Conservation (phyloP, 345 rosid species). For the Odontarrhena argentea region DNA sequence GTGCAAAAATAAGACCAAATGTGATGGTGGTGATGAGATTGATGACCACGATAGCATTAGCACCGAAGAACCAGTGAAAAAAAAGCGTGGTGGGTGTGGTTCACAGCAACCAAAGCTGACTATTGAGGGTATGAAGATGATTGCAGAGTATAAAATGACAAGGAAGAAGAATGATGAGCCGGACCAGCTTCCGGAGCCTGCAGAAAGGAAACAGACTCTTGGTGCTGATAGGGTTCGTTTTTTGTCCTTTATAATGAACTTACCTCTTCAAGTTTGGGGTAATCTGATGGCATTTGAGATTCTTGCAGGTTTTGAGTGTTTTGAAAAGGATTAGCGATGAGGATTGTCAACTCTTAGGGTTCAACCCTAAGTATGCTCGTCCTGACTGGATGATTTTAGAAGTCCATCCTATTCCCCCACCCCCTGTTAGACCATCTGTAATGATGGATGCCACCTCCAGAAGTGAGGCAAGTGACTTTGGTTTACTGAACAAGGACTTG, state of each 20-base stretch:
- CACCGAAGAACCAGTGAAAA: slow-evolving; percentile 74
- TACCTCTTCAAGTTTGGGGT: slow-evolving; percentile 12
- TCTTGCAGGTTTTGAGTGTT: slow-evolving; percentile 78
- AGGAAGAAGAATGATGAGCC: slow-evolving; percentile 84
- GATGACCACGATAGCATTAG: slow-evolving; percentile 69
- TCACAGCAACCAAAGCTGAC: slow-evolving; percentile 87
- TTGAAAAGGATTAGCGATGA: slow-evolving; percentile 93
- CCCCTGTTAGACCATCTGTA: slow-evolving; percentile 98
- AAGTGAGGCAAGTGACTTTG: slow-evolving; percentile 68
- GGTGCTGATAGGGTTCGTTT: slow-evolving; percentile 79
- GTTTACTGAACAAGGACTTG: slow-evolving; percentile 4
- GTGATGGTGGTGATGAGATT: slow-evolving; percentile 87
- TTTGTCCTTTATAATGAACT: neutral
- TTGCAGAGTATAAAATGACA: slow-evolving; percentile 77
- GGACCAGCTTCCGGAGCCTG: slow-evolving; percentile 96
- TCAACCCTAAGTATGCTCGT: slow-evolving; percentile 94
- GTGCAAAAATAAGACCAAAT: slow-evolving; percentile 81
- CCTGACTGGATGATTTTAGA: slow-evolving; percentile 99
- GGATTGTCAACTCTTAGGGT: slow-evolving; percentile 83
- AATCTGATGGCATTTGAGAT: slow-evolving; percentile 20
- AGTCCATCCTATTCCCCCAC: slow-evolving; percentile 98
- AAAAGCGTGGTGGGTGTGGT: slow-evolving; percentile 91
- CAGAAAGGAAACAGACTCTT: slow-evolving; percentile 91
- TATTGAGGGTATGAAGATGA: slow-evolving; percentile 96
- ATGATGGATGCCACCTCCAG: slow-evolving; percentile 95